These are phyloP conservation scores for Saccharomycopsis schoenii DNA, from an alignment of 805 yeast species.

Conservation along the genomic window DNA sequence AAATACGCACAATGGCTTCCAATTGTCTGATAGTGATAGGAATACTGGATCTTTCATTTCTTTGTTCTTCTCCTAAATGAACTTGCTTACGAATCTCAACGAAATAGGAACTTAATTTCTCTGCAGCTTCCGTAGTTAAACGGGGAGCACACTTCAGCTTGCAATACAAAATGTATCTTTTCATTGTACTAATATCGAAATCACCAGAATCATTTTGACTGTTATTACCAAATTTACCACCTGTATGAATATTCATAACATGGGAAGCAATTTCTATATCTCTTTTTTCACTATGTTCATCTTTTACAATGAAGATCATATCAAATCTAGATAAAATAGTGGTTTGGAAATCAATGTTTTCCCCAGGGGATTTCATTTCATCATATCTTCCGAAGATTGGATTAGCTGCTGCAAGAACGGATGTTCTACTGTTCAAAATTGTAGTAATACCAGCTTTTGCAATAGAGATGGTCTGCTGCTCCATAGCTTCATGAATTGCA, in stretches of 20 bases:
- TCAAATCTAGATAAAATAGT: slow-evolving; percentile 96
- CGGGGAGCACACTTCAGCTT: slow-evolving; percentile 89
- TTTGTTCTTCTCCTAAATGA: slow-evolving; percentile 67
- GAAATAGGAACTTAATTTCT: slow-evolving; percentile 81
- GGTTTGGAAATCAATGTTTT: slow-evolving; percentile 94
- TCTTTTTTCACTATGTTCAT: slow-evolving; percentile 78
- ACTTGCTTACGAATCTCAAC: slow-evolving; percentile 82
- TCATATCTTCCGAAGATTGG: slow-evolving; percentile 96
- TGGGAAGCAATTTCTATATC: slow-evolving; percentile 89
- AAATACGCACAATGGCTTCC: slow-evolving; percentile 92
- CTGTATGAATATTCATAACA: slow-evolving; percentile 91
- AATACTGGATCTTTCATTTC: slow-evolving; percentile 85
- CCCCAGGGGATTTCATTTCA: slow-evolving; percentile 93
- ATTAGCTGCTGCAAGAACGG: slow-evolving; percentile 96
- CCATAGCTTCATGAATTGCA: slow-evolving; percentile 99
- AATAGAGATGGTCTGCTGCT: slow-evolving; percentile 96
- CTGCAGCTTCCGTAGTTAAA: slow-evolving; percentile 79
- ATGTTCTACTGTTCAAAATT: slow-evolving; percentile 88
- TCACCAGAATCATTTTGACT: slow-evolving; percentile 44
- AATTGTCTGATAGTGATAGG: slow-evolving; percentile 97
- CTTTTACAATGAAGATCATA: slow-evolving; percentile 96
- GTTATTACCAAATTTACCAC: slow-evolving; percentile 35
- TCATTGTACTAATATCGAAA: slow-evolving; percentile 84
- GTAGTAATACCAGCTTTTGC: slow-evolving; percentile 99
- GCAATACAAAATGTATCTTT: slow-evolving; percentile 84